phyloP scores from a whole-genome alignment of 768 basidiomycete genomes.

The Basidioascus undulatus region DNA sequence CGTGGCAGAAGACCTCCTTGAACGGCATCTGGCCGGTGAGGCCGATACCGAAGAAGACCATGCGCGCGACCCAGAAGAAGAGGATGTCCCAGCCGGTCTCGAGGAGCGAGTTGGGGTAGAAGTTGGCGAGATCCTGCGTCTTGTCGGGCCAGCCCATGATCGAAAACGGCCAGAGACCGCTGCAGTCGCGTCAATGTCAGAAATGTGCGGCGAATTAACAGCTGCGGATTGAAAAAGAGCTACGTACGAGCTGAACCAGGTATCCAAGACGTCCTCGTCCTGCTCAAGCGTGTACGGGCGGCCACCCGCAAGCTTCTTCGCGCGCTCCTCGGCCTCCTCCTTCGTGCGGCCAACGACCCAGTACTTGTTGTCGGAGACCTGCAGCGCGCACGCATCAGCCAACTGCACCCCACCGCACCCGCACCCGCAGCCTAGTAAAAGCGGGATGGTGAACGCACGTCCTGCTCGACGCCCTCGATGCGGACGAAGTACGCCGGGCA shows the following conservation, averaged over 20 bases:
- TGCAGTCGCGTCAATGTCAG: no score
- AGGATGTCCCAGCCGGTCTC: conserved; percentile 99
- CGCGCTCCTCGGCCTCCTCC: conserved; percentile 51
- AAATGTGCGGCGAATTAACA: no score
- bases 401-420: conserved; percentile 9
- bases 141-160: conserved; percentile 96
- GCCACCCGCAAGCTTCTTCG: conserved; percentile 35
- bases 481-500: conserved; percentile 81
- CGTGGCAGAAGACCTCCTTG: conserved; percentile 85
- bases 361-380: conserved; percentile 44
- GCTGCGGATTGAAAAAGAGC: no score
- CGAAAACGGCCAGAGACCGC: conserved; percentile 87
- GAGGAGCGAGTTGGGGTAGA: conserved; percentile 72
- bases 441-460: conserved; percentile 12
- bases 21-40: conserved; percentile 84
- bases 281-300: conserved; percentile 54
- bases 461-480: conserved; percentile 47
- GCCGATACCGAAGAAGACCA: conserved; percentile 76
- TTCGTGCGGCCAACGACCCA: conserved; percentile 76
- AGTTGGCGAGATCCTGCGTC: conserved; percentile 52
- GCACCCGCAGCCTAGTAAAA: background rate
- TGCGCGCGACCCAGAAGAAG: conserved; percentile 99
- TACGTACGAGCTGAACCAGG: conserved; percentile 99
- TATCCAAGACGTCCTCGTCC: conserved; percentile 92
- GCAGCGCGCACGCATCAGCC: background rate